Evolutionary conservation across 2,329 filamentous ascomycete species (phyloP).

Genomic region (Apiospora koreana): DNA sequence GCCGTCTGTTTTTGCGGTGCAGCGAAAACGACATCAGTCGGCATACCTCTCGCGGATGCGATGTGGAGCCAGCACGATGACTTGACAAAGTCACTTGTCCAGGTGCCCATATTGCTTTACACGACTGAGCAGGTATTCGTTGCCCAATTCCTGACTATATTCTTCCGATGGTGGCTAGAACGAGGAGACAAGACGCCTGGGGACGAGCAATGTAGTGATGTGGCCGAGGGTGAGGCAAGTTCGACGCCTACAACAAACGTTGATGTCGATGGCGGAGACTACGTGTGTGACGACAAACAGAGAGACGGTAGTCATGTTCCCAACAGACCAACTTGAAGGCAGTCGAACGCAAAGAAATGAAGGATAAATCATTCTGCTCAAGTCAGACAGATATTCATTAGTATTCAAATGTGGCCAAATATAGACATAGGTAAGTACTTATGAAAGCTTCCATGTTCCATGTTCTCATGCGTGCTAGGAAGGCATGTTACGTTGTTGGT

Average conservation of each 20-base stretch:
- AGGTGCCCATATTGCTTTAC: constrained; percentile 65
- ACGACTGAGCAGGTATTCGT: constrained; percentile 54
- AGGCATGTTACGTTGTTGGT: not conserved
- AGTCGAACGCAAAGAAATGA: not conserved
- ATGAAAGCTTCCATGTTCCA: too few species aligned
- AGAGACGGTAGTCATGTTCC: not conserved
- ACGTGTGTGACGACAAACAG: not conserved
- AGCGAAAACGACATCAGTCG: constrained; percentile 71
- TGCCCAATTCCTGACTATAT: constrained; percentile 33
- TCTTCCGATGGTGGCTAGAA: constrained; percentile 48
- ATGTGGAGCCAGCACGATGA: constrained; percentile 64
- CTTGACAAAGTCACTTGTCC: constrained; percentile 57
- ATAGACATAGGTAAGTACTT: too few species aligned
- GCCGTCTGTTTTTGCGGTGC: constrained; percentile 74
- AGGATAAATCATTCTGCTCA: not conserved
- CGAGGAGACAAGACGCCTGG: constrained; percentile 26
- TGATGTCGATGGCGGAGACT: not conserved
- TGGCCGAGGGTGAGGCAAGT: not conserved
- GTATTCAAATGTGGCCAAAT: not conserved
- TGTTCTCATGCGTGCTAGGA: too few species aligned
- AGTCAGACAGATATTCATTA: not conserved
- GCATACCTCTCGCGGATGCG: constrained; percentile 66
- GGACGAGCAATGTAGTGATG: constrained; percentile 23
- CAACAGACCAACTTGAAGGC: not conserved
- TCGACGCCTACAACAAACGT: not conserved